Evolutionary conservation across 768 basidiomycete genomes (phyloP).

Genomic region (Mycena alexandri): DNA sequence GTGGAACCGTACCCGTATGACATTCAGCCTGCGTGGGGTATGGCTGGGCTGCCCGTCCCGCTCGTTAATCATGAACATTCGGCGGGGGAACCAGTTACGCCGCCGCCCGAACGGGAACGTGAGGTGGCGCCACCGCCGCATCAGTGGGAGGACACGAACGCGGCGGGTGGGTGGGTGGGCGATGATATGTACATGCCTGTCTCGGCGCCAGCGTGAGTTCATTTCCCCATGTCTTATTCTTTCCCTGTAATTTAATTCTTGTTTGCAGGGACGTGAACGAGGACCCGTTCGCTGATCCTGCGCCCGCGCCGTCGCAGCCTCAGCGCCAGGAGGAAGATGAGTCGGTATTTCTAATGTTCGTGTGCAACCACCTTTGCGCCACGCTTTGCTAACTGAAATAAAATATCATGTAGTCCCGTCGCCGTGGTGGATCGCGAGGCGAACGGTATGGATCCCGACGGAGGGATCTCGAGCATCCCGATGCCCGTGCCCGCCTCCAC

Average conservation of each 20-base stretch:
- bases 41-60: too few relatives aligned
- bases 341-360: conserved; percentile 20
- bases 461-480: conserved; percentile 43
- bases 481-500: conserved; percentile 40
- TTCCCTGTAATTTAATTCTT: too few relatives aligned
- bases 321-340: not conserved
- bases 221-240: not conserved
- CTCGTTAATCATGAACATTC: too few relatives aligned
- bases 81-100: too few relatives aligned
- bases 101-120: too few relatives aligned
- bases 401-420: conserved; percentile 11
- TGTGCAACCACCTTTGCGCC: not conserved
- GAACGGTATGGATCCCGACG: not conserved
- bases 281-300: conserved; percentile 31
- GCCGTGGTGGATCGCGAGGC: conserved; percentile 1
- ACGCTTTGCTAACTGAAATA: not conserved
- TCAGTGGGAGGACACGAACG: not conserved
- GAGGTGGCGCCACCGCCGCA: not conserved
- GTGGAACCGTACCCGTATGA: conserved; percentile 28
- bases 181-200: conserved; percentile 6
- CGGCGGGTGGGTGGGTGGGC: not conserved
- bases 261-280: not conserved
- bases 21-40: not conserved
- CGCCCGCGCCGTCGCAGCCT: not conserved
- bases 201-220: not conserved